Evolutionary conservation across 2,329 filamentous ascomycete species (phyloP).

Genomic region (Trematosphaeria pertusa): DNA sequence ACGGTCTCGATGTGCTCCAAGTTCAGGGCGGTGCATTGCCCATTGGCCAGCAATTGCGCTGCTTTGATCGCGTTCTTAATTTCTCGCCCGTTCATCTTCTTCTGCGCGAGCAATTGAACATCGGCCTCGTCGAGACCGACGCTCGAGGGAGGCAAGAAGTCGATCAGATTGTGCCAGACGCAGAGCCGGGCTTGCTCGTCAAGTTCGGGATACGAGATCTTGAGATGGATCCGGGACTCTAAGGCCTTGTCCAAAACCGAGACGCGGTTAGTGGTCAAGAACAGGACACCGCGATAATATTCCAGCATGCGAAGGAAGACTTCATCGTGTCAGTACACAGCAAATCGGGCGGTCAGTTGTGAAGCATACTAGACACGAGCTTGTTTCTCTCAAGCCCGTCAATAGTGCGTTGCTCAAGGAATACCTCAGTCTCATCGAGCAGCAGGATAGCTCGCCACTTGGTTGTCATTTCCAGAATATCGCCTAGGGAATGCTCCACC

Average conservation of each 20-base stretch:
- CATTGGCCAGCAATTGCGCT: conserved; percentile 49
- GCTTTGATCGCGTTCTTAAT: conserved; percentile 57
- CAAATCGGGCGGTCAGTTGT: neutral
- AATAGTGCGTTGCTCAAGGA: conserved; percentile 23
- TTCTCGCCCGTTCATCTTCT: conserved; percentile 32
- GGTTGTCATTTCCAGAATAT: conserved; percentile 51
- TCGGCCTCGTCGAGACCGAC: conserved; percentile 24
- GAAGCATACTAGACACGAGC: conserved; percentile 20
- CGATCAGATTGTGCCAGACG: conserved; percentile 45
- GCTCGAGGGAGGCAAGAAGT: conserved; percentile 13
- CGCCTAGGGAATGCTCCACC: conserved; percentile 16
- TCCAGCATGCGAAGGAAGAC: conserved; percentile 48
- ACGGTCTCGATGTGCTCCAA: conserved; percentile 43
- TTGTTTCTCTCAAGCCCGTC: conserved; percentile 23
- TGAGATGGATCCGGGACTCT: conserved; percentile 46
- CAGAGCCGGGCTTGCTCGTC: conserved; percentile 50
- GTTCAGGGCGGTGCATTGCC: conserved; percentile 21
- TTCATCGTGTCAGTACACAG: conserved; percentile 10
- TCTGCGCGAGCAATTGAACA: conserved; percentile 35
- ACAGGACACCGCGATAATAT: conserved; percentile 44
- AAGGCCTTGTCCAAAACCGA: conserved; percentile 51
- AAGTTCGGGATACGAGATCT: conserved; percentile 57
- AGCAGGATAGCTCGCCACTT: conserved; percentile 59
- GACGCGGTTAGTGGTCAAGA: conserved; percentile 49
- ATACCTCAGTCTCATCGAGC: conserved; percentile 57